Base-by-base conservation (phyloP, 192 early-diverging fungal species). In the Linnemannia exigua region DNA sequence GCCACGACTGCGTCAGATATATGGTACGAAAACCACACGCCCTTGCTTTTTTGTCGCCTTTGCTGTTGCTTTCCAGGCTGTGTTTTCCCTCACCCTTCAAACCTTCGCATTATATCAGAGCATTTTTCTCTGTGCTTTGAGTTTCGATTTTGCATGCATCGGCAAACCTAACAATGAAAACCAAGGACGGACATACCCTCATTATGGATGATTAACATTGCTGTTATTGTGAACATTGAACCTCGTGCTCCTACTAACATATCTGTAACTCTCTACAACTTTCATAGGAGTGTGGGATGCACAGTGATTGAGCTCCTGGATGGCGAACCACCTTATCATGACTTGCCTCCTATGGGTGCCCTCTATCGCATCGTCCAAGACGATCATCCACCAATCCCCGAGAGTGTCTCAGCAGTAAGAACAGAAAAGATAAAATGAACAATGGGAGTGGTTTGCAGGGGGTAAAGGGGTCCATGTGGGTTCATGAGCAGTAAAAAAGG, bases 291-390 rank as follows among this genome's bases (percentile, higher is more conserved):
- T 68, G 88, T 95, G 6, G 93, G 94, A 0, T 94, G 95, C 88
- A 93, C 93, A 1, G 92, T 94, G 22, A 92, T 95, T 36, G 93
- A 95, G 84, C 84, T 95, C 22, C 81, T 95, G 36, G 91, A 92
- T 66, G 93, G 93, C 38, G 90, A 94, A 79, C 93, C 95, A 46
- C 95, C 95, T 3, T 94, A 95, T 79, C 88, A 93, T 76, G 88
- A 93, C 70, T 75, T 95, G n/a, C 90, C 90, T 51, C 91, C 94
- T 20, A 94, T 94, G 92, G 90, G 92, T 0, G 95, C 94, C 35
- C 87, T 95, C 71, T 95, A 93, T 61, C 88, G 91, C 37, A 95
- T 95, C 35, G 93, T 94, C 9, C 90, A 95, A 74, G 95, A 95
- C 79, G 92, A 93, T 69, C 94, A 94, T 71, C 95, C 95, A 47